Conservation (phyloP, 305 asterid species). For the Galium porrigens region DNA sequence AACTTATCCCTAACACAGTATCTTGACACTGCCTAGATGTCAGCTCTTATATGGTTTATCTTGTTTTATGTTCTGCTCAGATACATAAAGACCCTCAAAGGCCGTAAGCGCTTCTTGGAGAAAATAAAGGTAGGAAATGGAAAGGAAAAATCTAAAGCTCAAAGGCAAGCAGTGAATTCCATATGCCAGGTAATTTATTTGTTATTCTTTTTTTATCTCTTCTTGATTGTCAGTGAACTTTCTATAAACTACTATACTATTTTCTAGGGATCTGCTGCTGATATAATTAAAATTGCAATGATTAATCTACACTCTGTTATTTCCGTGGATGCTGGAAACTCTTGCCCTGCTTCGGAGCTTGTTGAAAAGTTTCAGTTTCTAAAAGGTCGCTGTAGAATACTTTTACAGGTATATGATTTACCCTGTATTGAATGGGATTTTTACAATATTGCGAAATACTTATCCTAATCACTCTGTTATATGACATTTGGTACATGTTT, state of each 20-base stretch:
- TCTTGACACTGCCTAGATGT: background rate
- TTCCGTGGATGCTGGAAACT: constrained; percentile 36
- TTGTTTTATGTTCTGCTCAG: constrained; percentile 30
- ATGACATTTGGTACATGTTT: background rate
- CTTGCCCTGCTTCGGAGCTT: constrained; percentile 31
- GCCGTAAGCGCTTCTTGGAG: constrained; percentile 80
- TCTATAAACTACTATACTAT: background rate
- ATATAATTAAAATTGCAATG: constrained; percentile 89
- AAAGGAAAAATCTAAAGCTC: constrained; percentile 83
- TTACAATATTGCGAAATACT: background rate
- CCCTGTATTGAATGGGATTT: background rate
- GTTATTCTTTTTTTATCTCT: constrained; percentile 13
- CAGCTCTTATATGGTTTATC: background rate
- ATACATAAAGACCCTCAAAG: constrained; percentile 67
- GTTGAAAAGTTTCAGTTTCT: constrained; percentile 50
- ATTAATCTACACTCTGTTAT: constrained; percentile 52
- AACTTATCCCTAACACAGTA: background rate
- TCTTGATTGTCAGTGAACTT: constrained; percentile 1
- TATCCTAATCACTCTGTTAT: background rate
- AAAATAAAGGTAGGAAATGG: constrained; percentile 72
- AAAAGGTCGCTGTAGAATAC: constrained; percentile 75
- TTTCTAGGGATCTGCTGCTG: constrained; percentile 91
- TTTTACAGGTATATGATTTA: constrained; percentile 49
- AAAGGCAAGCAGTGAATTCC: constrained; percentile 97
- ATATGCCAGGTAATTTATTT: constrained; percentile 66